phyloP scores from a whole-genome alignment of 495 filamentous ascomycete species.

The Xylaria venustula region DNA sequence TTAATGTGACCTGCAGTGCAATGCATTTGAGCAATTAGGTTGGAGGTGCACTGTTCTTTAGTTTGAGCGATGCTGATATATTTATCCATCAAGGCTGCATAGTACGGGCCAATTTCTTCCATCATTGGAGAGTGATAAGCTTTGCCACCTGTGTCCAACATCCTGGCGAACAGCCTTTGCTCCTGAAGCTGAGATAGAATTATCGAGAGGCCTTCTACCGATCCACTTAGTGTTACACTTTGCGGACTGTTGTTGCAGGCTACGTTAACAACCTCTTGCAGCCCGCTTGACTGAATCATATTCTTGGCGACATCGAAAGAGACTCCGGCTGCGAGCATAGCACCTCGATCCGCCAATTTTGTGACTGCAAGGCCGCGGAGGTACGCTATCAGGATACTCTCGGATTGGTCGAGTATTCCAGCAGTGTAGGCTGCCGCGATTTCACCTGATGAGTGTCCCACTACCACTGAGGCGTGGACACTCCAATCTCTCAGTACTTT shows the following conservation, averaged over 20 bases:
- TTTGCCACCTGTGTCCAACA: conserved; percentile 8
- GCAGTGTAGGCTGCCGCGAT: conserved; percentile 54
- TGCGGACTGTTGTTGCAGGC: conserved; percentile 52
- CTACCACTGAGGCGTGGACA: conserved; percentile 45
- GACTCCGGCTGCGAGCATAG: conserved; percentile 51
- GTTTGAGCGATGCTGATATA: no score
- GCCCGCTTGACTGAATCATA: conserved; percentile 15
- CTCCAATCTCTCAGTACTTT: conserved; percentile 51
- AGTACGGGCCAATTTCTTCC: conserved; percentile 27
- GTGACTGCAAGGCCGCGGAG: conserved; percentile 36
- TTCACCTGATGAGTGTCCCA: conserved; percentile 65
- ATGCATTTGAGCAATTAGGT: no score
- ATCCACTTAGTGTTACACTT: conserved; percentile 48
- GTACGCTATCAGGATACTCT: conserved; percentile 52
- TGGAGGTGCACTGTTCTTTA: no score
- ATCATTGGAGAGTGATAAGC: conserved; percentile 52
- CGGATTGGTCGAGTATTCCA: conserved; percentile 23
- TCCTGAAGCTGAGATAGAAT: conserved; percentile 26
- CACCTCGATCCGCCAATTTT: conserved; percentile 17
- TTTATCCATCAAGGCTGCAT: background rate
- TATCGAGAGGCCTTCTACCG: conserved; percentile 34
- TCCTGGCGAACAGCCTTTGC: conserved; percentile 33
- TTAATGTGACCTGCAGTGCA: background rate
- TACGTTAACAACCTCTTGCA: conserved; percentile 25
- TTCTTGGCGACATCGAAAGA: conserved; percentile 15